A percentile compares a stretch with the other conserved stretches of the same genome.
These are phyloP conservation scores for Lentinula sp. DNA, from an alignment of 768 basidiomycete species.

Conservation along the genomic window DNA sequence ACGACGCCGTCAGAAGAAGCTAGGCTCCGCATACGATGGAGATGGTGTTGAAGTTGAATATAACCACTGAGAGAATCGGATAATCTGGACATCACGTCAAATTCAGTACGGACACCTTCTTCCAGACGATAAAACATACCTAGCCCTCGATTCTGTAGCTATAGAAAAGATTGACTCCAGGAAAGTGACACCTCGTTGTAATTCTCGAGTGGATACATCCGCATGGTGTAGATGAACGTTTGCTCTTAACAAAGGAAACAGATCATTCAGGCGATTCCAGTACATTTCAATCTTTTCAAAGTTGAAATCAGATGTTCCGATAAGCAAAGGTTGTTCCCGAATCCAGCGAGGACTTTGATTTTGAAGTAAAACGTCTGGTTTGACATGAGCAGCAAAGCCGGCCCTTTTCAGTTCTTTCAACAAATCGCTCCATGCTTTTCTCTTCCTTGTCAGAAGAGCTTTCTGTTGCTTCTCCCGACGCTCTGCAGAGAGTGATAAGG, in stretches of 20 bases:
- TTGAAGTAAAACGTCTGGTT: slow-evolving; percentile 58
- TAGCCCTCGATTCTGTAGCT: slow-evolving; percentile 53
- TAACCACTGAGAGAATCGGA: slow-evolving; percentile 17
- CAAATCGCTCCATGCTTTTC: slow-evolving; percentile 87
- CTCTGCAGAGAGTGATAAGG: slow-evolving; percentile 36
- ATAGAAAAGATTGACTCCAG: slow-evolving; percentile 75
- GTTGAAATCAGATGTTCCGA: slow-evolving; percentile 12
- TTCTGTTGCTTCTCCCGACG: slow-evolving; percentile 62
- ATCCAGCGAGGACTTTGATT: slow-evolving; percentile 57
- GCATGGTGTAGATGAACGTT: slow-evolving; percentile 65
- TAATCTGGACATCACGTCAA: slow-evolving; percentile 27
- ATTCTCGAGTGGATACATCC: slow-evolving; percentile 82
- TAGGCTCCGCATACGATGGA: slow-evolving; percentile 24
- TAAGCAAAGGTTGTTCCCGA: slow-evolving; percentile 49
- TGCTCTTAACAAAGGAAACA: slow-evolving; percentile 61
- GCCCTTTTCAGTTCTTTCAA: slow-evolving; percentile 80
- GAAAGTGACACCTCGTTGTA: slow-evolving; percentile 71
- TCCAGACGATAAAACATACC: slow-evolving; percentile 40
- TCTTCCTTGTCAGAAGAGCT: slow-evolving; percentile 72
- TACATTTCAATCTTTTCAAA: slow-evolving; percentile 48
- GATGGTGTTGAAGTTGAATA: slow-evolving; percentile 18
- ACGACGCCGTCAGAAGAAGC: slow-evolving; percentile 9
- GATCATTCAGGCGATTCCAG: slow-evolving; percentile 54
- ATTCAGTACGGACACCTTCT: not conserved
- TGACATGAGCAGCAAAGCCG: slow-evolving; percentile 70